Conservation (phyloP, 2,329 filamentous ascomycete species). For the Aspergillus sp. region DNA sequence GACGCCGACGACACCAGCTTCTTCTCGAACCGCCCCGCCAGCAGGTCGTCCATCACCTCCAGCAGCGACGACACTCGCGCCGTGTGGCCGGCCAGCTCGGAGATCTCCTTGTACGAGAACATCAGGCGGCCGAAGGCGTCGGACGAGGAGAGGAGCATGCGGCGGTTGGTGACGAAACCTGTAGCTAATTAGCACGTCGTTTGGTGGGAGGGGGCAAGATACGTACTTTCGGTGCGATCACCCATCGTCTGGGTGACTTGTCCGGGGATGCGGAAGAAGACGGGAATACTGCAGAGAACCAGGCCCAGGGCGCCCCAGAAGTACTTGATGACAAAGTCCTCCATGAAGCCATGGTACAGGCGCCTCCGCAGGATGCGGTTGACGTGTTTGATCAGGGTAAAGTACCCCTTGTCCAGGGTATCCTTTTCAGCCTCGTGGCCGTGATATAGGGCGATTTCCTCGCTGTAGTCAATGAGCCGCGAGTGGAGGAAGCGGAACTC, state of each 20-base stretch:
- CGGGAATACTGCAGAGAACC: slow-evolving; percentile 87
- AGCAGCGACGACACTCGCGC: slow-evolving; percentile 85
- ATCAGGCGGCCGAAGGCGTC: slow-evolving; percentile 94
- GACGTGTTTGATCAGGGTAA: slow-evolving; percentile 98
- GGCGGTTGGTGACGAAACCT: slow-evolving; percentile 89
- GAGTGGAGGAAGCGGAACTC: slow-evolving; percentile 97
- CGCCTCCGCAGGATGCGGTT: slow-evolving; percentile 88
- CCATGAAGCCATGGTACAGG: slow-evolving; percentile 98
- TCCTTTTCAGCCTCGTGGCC: slow-evolving; percentile 95
- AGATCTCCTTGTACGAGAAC: slow-evolving; percentile 98
- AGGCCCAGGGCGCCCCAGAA: slow-evolving; percentile 96
- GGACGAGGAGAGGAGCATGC: slow-evolving; percentile 87
- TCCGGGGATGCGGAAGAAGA: slow-evolving; percentile 90
- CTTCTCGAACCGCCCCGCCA: slow-evolving; percentile 89
- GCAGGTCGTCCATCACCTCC: slow-evolving; percentile 92
- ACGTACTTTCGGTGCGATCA: slow-evolving; percentile 58
- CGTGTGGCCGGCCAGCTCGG: slow-evolving; percentile 92
- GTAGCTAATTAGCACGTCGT: not conserved
- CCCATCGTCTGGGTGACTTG: slow-evolving; percentile 53
- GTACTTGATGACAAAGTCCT: slow-evolving; percentile 99
- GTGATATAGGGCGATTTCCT: slow-evolving; percentile 88
- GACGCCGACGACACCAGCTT: slow-evolving; percentile 88
- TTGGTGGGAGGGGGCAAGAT: too few relatives aligned
- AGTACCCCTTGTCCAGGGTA: slow-evolving; percentile 95
- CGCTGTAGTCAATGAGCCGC: slow-evolving; percentile 89